These are phyloP conservation scores for Saprolegnia parasitica DNA, from an alignment of 352 stramenopile genomes.

Conservation along the genomic window DNA sequence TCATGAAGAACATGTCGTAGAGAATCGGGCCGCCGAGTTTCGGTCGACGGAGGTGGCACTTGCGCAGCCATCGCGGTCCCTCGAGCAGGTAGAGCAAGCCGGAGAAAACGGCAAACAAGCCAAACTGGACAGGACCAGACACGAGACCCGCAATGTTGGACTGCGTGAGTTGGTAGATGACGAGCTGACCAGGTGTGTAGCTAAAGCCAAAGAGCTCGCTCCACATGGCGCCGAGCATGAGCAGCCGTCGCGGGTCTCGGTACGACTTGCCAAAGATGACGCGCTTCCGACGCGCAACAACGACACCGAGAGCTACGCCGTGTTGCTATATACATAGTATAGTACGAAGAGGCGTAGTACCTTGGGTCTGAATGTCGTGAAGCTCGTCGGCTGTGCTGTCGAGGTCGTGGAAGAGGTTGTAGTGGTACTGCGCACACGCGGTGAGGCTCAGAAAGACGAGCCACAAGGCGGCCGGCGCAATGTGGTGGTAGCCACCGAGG, in stretches of 20 bases:
- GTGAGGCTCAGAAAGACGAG: slow-evolving; percentile 15
- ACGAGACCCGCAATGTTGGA: not conserved
- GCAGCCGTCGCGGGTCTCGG: slow-evolving; percentile 7
- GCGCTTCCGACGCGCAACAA: slow-evolving; percentile 19
- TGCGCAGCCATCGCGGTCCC: not conserved
- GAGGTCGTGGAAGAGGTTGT: slow-evolving; percentile 20
- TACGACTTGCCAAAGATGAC: slow-evolving; percentile 5
- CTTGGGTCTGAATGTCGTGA: slow-evolving; percentile 25
- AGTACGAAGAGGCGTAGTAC: slow-evolving; percentile 10
- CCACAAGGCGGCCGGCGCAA: not conserved
- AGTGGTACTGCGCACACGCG: not conserved
- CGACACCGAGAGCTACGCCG: slow-evolving; percentile 13
- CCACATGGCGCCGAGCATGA: slow-evolving; percentile 11
- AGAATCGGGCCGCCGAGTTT: slow-evolving; percentile 9
- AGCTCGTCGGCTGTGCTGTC: slow-evolving; percentile 14
- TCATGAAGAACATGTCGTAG: slow-evolving; percentile 20
- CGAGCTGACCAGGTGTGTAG: slow-evolving; percentile 8
- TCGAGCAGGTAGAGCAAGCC: not conserved
- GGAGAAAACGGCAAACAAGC: slow-evolving; percentile 1
- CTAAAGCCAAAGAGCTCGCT: slow-evolving; percentile 22
- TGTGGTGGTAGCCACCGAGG: not conserved
- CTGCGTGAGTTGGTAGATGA: not conserved
- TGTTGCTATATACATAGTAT: too few relatives aligned
- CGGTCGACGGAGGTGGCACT: too few relatives aligned
- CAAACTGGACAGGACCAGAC: not conserved